Conservation (phyloP, 2,329 filamentous ascomycete species). For the Fusarium sulawesiense region DNA sequence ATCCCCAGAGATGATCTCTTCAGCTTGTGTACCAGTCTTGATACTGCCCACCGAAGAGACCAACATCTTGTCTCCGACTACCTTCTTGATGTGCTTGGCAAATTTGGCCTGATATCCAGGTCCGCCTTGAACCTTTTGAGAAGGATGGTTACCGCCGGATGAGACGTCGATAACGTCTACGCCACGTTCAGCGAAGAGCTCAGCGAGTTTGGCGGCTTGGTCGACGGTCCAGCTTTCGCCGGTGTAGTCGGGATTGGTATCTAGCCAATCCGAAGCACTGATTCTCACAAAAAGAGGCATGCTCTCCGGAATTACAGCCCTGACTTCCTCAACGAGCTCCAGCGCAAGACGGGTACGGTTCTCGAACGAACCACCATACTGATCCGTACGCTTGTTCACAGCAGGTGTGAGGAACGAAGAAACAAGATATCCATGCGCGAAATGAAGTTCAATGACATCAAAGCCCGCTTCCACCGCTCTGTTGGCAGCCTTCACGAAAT, state of each 20-base stretch:
- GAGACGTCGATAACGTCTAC: slow-evolving; percentile 82
- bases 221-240: slow-evolving; percentile 74
- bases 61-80: slow-evolving; percentile 69
- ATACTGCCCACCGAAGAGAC: slow-evolving; percentile 64
- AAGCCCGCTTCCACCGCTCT: slow-evolving; percentile 73
- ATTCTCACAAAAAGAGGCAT: slow-evolving; percentile 81
- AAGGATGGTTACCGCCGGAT: slow-evolving; percentile 71
- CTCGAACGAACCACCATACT: slow-evolving; percentile 76
- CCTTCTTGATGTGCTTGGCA: slow-evolving; percentile 76
- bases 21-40: slow-evolving; percentile 56
- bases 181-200: slow-evolving; percentile 71
- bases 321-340: slow-evolving; percentile 72
- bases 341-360: slow-evolving; percentile 76
- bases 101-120: slow-evolving; percentile 79
- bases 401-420: slow-evolving; percentile 76
- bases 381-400: slow-evolving; percentile 75
- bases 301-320: slow-evolving; percentile 70
- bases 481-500: slow-evolving; percentile 65
- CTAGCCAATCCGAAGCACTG: slow-evolving; percentile 81
- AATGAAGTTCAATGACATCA: slow-evolving; percentile 78
- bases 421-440: slow-evolving; percentile 82
- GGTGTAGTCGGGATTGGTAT: slow-evolving; percentile 64
- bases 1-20: slow-evolving; percentile 58
- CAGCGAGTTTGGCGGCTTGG: slow-evolving; percentile 72
- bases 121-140: slow-evolving; percentile 67